Evolutionary conservation across 148 eudicot genomes (phyloP), one percentile per base, ranked within the genome.

Genomic region (Amaranthus palmeri): DNA sequence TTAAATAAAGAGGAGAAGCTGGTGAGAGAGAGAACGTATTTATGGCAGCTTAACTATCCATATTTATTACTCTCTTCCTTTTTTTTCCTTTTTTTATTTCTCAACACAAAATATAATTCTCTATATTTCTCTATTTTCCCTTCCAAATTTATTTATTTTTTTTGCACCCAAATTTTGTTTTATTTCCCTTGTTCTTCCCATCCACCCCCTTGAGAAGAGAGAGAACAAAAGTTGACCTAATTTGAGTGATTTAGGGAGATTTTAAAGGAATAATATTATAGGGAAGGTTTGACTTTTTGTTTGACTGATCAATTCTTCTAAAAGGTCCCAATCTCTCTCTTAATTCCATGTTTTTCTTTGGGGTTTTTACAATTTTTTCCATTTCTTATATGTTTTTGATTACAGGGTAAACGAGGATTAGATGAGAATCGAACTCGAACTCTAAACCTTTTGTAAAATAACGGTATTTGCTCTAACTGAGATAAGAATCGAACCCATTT

Each of bases 41-140:
- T 79, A 79, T 79, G 74, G 82, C 78, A 9, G 72, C 82, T 69
- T 79, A 70, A 79, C 82, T 74, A 74, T 74, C 77, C 58, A 36
- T 73, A 73, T 73, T 78, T 68, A 73, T 69, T 56, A 76, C 41
- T 2, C 25, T 67, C 65, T 41, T 3, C 7, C 54, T 5, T 9
- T 9, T 58, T 57, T 58, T 11, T 13, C 6, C 13, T 4, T 43
- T 64, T 65, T 46, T 65, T 36, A 36, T 60, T 67, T 67, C 67
- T 25, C 36, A 25, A 25, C 36, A 25, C 36, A 25, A 45, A 13
- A 46, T 5, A 57, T 71, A 56, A 14, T 58, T 3, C 5, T 17
- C 8, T 51, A 7, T 45, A 55, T 70, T 58, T 66, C 11, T 54
- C 17, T 14, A n/a, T 69, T 25, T 25, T 14, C 13, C 44, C 42